phyloP scores from a whole-genome alignment of 768 basidiomycete species.

The Rickenella mellea region DNA sequence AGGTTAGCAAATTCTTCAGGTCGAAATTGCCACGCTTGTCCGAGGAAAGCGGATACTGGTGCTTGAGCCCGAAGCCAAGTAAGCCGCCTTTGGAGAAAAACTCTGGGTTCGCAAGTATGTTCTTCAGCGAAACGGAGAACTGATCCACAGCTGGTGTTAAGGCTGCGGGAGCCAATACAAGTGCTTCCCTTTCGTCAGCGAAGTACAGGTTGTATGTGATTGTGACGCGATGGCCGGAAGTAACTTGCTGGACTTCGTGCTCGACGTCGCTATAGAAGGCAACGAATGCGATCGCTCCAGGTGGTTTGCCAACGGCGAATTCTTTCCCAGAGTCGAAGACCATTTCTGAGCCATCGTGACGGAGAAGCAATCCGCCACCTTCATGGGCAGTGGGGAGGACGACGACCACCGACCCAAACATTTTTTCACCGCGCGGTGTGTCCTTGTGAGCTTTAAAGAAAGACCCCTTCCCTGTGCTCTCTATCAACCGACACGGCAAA shows the following conservation, averaged over 20 bases:
- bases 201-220: constrained; percentile 34
- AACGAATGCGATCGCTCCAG: constrained; percentile 24
- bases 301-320: constrained; percentile 7
- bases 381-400: constrained; percentile 36
- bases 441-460: constrained; percentile 45
- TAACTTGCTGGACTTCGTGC: constrained; percentile 34
- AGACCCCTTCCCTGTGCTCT: constrained; percentile 24
- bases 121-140: constrained; percentile 10
- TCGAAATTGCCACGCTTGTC: not conserved
- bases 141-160: constrained; percentile 1
- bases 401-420: constrained; percentile 45
- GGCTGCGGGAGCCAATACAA: not conserved
- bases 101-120: constrained; percentile 20
- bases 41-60: constrained; percentile 23
- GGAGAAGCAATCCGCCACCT: constrained; percentile 33
- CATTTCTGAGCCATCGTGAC: constrained; percentile 23
- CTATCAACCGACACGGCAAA: not conserved
- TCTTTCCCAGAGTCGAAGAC: constrained; percentile 25
- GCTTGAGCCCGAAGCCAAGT: constrained; percentile 29
- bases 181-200: constrained; percentile 3
- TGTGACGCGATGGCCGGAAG: constrained; percentile 32
- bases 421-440: constrained; percentile 30
- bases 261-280: constrained; percentile 37
- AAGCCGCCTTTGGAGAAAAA: constrained; percentile 31
- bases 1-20: not conserved